Percentiles rank a stretch among this genome's conserved stretches.
These are phyloP conservation scores for Penicillium verrucosum DNA, from an alignment of 2,329 filamentous ascomycete genomes.

Conservation along the genomic window DNA sequence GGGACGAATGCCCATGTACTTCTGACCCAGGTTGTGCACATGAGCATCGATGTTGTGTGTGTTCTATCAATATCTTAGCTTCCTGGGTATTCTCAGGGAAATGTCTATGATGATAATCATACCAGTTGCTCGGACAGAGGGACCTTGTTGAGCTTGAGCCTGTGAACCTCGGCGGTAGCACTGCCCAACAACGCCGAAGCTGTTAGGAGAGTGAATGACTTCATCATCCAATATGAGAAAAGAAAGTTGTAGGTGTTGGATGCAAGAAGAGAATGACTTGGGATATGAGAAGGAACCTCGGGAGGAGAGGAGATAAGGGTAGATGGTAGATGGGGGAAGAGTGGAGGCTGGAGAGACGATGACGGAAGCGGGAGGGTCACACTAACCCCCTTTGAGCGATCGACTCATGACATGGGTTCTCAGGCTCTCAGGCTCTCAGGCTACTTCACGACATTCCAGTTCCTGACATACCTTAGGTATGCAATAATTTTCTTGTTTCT, in stretches of 20 bases:
- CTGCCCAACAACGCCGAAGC: conserved; percentile 76
- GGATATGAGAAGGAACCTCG: background rate
- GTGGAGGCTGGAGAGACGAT: conserved; percentile 26
- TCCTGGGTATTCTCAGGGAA: background rate
- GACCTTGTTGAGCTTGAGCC: conserved; percentile 97
- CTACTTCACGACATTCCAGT: background rate
- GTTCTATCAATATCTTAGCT: conserved; percentile 52
- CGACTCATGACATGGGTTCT: conserved; percentile 5
- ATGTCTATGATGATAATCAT: conserved; percentile 55
- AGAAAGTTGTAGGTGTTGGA: conserved; percentile 14
- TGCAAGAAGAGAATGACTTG: conserved; percentile 18
- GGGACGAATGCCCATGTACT: conserved; percentile 85
- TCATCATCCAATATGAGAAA: conserved; percentile 59
- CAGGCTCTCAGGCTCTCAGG: background rate
- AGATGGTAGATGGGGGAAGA: conserved; percentile 22
- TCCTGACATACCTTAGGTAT: background rate
- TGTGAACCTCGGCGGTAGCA: conserved; percentile 83
- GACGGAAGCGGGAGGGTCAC: conserved; percentile 26
- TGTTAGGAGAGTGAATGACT: conserved; percentile 75
- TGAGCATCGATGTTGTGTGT: conserved; percentile 76
- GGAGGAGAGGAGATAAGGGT: conserved; percentile 30
- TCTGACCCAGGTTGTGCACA: conserved; percentile 80
- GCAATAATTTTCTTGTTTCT: background rate
- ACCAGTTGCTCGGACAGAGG: conserved; percentile 89
- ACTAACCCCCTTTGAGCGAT: conserved; percentile 6